Percentiles rank a stretch among this genome's conserved stretches.
These are phyloP conservation scores for Coccinonectria pachysandricola DNA, from an alignment of 2,329 filamentous ascomycete genomes.

Conservation along the genomic window DNA sequence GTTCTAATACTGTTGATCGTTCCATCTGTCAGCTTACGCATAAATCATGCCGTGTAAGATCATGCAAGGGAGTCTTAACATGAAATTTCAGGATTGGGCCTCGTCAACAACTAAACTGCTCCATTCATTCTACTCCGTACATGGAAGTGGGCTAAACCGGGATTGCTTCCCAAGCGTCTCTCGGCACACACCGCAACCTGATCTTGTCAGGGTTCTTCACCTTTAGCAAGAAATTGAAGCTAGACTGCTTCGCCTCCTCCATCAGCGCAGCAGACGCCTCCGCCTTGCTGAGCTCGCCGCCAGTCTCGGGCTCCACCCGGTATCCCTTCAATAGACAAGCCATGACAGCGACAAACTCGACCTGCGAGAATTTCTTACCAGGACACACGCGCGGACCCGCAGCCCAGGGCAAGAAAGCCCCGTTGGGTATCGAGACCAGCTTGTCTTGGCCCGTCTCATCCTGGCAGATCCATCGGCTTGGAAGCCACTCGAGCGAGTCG, in stretches of 20 bases:
- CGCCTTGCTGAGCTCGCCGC: conserved; percentile 3
- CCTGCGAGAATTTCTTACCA: conserved; percentile 16
- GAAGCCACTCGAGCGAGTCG: conserved; percentile 11
- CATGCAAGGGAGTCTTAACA: too few relatives aligned
- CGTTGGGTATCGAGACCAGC: conserved; percentile 4
- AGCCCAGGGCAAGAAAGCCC: conserved; percentile 11
- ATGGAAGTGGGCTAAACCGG: background rate
- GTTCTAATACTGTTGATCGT: too few relatives aligned
- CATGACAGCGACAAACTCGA: conserved; percentile 15
- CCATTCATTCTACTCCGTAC: too few relatives aligned
- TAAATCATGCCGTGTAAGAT: too few relatives aligned
- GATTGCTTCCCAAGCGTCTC: background rate
- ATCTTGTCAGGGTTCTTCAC: conserved; percentile 14
- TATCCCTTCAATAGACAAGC: conserved; percentile 10
- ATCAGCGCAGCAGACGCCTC: conserved; percentile 8
- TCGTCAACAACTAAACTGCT: too few relatives aligned
- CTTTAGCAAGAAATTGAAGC: conserved; percentile 15
- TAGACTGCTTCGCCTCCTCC: conserved; percentile 14
- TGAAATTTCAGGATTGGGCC: too few relatives aligned
- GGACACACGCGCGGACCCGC: conserved; percentile 11
- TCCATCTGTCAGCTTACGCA: too few relatives aligned
- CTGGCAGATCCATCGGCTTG: conserved; percentile 11
- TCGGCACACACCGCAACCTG: conserved; percentile 11
- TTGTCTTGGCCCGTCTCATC: conserved; percentile 6
- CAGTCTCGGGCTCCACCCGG: conserved; percentile 10